Evolutionary conservation across 2,329 filamentous ascomycete species (phyloP), one percentile per base, ranked within the genome.

Genomic region (Lasiodiplodia sp.): DNA sequence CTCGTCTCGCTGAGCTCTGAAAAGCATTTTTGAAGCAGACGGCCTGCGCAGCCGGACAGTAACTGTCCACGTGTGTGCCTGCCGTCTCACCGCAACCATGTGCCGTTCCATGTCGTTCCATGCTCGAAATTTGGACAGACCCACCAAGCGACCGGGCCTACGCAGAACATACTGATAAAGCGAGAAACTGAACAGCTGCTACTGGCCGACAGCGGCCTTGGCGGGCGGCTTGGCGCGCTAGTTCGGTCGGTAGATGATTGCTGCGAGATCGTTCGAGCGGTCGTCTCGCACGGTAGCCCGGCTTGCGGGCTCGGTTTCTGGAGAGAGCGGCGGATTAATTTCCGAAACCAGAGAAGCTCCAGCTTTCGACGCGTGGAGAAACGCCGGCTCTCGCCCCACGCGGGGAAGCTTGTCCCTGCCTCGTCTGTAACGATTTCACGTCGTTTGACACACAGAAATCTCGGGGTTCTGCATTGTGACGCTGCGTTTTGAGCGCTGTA

Each of bases 401-500:
- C 60, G 60, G 60, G 60, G 60, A 64, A 64, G 60, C 60, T 64
- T 64, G 60, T 53, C 47, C 58, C 6, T 25, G 44, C 60, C 47
- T 38, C 60, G 58, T 31, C 18, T 49, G 10, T 3, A 14, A 5
- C 5, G 10, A 14, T 5, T 31, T 28, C 6, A 14, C 28, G 47
- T 23, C 28, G 31, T 40, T 56, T 52, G 47, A 28, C 60, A 52
- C 25, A 28, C 31, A 40, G 28, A 38, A 64, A 25, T 31, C 18
- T 12, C 60, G 25, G n/a, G 21, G 2, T 52, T 12, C n/a, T 34
- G 40, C 7, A 52, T 23, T n/a, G 40, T 53, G 28, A 51, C 7
- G 44, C 28, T 21, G 4, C 7, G 28, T 0, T 23, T 11, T 47
- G n/a, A 8, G 16, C 23, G 14, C n/a, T 25, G 55, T 11, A 25